Evolutionary conservation across 208 protist species (phyloP).

Genomic region (Acanthamoeba lenticulata): DNA sequence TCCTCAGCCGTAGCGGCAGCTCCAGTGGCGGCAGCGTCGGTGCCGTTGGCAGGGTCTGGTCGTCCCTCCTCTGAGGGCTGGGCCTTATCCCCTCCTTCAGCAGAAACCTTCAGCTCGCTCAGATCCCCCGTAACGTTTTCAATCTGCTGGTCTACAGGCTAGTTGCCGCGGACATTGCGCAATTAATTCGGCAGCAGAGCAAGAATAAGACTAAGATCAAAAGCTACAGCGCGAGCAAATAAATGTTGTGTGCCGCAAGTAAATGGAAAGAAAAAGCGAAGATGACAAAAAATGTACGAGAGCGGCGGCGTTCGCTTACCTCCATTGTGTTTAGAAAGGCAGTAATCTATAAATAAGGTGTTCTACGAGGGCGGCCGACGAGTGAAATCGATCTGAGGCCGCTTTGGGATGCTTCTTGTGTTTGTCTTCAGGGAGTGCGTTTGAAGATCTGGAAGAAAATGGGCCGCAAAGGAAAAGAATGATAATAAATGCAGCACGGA

Average conservation of each 20-base stretch:
- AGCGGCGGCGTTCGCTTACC: neutral
- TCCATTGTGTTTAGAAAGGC: neutral
- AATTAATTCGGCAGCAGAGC: neutral
- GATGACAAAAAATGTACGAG: neutral
- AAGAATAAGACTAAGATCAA: neutral
- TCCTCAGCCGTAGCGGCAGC: neutral
- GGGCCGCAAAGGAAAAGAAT: neutral
- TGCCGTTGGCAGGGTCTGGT: neutral
- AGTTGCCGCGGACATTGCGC: neutral
- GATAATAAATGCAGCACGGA: neutral
- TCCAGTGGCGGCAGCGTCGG: neutral
- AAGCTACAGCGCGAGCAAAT: neutral
- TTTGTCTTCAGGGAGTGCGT: neutral
- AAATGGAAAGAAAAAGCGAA: neutral
- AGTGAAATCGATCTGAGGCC: conserved; percentile 6
- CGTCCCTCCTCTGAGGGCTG: conserved; percentile 44
- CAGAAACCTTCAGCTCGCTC: neutral
- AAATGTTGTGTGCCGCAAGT: neutral
- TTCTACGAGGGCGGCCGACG: neutral
- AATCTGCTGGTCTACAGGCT: neutral
- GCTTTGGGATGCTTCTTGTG: neutral
- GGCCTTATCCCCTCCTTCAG: neutral
- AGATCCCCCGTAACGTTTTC: neutral
- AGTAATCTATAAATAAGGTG: neutral
- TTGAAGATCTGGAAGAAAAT: neutral